Conservation (phyloP, 2,329 filamentous ascomycete species). For the Orbilia javanica region DNA sequence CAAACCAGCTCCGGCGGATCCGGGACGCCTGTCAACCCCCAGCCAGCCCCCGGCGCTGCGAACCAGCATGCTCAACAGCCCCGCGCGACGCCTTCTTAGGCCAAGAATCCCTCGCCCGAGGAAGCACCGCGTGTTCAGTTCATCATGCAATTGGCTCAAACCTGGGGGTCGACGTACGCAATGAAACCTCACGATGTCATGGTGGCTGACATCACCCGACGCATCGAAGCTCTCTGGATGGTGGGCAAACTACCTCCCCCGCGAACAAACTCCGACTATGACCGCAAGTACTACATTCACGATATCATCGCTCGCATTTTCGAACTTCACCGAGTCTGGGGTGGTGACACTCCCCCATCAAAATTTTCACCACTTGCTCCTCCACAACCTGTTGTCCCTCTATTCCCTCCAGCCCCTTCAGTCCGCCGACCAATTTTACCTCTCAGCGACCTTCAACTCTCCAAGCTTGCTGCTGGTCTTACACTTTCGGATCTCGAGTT, state of each 20-base stretch:
- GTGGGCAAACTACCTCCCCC: neutral
- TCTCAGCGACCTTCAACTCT: neutral
- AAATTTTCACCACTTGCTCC: neutral
- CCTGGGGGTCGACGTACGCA: neutral
- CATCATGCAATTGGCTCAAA: neutral
- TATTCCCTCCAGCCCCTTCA: neutral
- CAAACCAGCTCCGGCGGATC: neutral
- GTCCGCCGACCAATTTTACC: neutral
- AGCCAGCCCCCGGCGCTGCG: neutral
- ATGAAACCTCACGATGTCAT: neutral
- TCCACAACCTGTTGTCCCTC: neutral
- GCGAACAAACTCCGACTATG: neutral
- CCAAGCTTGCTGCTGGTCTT: neutral
- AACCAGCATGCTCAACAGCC: conserved; percentile 27
- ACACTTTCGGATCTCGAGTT: neutral
- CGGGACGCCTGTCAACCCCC: neutral
- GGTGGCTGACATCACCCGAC: neutral
- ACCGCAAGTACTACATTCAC: neutral
- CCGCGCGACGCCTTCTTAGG: conserved; percentile 47
- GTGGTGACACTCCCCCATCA: neutral
- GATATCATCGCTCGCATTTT: neutral
- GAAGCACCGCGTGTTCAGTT: neutral
- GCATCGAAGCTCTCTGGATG: neutral
- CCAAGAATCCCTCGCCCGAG: conserved; percentile 1
- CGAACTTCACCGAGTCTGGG: neutral